A percentile compares a stretch with the other conserved stretches of the same genome.
These are phyloP conservation scores for Coprinopsis marcescibilis DNA, from an alignment of 768 basidiomycete species.

Conservation along the genomic window DNA sequence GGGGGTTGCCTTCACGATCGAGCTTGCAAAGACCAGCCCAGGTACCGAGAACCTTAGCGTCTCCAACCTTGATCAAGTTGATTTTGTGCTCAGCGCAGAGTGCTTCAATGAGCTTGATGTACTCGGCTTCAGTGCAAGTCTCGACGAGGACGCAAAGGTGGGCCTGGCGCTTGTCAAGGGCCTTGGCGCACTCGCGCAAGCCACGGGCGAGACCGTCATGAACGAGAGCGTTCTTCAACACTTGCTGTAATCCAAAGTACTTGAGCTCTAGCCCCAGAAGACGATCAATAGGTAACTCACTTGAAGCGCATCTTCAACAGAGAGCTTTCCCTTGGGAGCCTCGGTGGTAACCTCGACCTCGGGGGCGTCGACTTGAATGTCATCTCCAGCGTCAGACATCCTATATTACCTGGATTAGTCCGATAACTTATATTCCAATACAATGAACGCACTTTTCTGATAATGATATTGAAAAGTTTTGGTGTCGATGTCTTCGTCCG, in stretches of 20 bases:
- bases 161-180: slow-evolving; percentile 97
- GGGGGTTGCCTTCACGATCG: slow-evolving; percentile 96
- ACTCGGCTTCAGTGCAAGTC: slow-evolving; percentile 98
- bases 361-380: slow-evolving; percentile 73
- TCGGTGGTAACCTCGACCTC: slow-evolving; percentile 80
- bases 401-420: slow-evolving; percentile 24
- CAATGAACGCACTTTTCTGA: slow-evolving; percentile 33
- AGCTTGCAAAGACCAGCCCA: slow-evolving; percentile 99
- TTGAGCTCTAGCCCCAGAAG: not conserved
- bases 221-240: slow-evolving; percentile 96
- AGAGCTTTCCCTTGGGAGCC: slow-evolving; percentile 92
- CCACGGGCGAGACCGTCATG: slow-evolving; percentile 98
- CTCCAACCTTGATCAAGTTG: slow-evolving; percentile 98
- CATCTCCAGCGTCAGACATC: slow-evolving; percentile 99
- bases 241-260: slow-evolving; percentile 57
- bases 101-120: slow-evolving; percentile 99
- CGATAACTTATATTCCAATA: not conserved
- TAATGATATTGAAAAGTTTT: slow-evolving; percentile 25
- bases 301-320: slow-evolving; percentile 93
- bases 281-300: slow-evolving; percentile 28
- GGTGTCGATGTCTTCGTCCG: slow-evolving; percentile 80
- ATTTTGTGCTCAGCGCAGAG: slow-evolving; percentile 99
- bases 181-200: slow-evolving; percentile 96
- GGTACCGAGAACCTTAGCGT: slow-evolving; percentile 95
- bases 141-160: slow-evolving; percentile 99